These are phyloP conservation scores for Limtongia smithiae DNA, from an alignment of 805 yeast genomes.

Conservation along the genomic window DNA sequence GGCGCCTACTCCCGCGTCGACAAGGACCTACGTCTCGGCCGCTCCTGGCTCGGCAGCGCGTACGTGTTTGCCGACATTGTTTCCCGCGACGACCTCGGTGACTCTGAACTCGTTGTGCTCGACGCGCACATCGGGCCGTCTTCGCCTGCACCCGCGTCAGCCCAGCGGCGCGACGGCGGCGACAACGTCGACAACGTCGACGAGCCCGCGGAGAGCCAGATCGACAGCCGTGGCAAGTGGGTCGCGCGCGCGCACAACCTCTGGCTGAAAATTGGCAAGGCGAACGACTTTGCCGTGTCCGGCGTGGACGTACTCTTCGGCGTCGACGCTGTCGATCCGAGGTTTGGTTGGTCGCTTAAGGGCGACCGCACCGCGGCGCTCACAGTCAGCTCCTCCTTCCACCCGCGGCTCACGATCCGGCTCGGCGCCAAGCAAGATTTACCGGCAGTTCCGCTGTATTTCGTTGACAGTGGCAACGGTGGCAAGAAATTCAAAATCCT, in stretches of 20 bases:
- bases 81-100: constrained; percentile 29
- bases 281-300: constrained; percentile 44
- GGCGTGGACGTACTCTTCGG: constrained; percentile 73
- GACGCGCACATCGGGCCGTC: constrained; percentile 16
- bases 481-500: constrained; percentile 66
- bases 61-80: constrained; percentile 39
- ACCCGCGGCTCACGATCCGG: constrained; percentile 35
- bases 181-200: not conserved
- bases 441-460: constrained; percentile 38
- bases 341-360: constrained; percentile 61
- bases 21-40: constrained; percentile 48
- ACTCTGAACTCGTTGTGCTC: constrained; percentile 9
- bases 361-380: constrained; percentile 26
- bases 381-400: constrained; percentile 26
- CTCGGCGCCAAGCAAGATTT: constrained; percentile 23
- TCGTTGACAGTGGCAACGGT: too few relatives aligned
- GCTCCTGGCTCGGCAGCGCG: constrained; percentile 44
- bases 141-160: constrained; percentile 5
- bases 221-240: constrained; percentile 40
- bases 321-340: constrained; percentile 67
- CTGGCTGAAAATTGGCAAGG: constrained; percentile 56
- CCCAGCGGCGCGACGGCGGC: constrained; percentile 21
- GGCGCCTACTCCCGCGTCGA: constrained; percentile 46
- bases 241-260: constrained; percentile 42
- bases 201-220: constrained; percentile 37